Percentiles rank a stretch among this genome's conserved stretches.
phyloP scores from a whole-genome alignment of 2,329 filamentous ascomycete genomes.

The Cladosporium sp. region DNA sequence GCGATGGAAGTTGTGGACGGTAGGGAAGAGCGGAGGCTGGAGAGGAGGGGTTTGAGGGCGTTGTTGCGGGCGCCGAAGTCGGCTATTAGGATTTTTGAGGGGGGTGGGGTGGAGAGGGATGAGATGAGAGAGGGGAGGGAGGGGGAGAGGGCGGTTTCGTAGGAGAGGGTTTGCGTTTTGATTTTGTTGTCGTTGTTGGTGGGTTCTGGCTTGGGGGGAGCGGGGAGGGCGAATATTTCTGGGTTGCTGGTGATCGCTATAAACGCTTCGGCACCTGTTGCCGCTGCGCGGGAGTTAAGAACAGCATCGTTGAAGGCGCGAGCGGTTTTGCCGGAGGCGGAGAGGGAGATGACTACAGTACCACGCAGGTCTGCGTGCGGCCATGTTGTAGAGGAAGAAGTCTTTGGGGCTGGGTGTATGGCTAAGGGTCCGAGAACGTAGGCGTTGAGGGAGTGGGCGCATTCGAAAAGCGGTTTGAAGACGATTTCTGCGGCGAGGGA shows the following conservation, averaged over 20 bases:
- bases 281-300: conserved; percentile 7
- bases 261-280: conserved; percentile 17
- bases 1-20: neutral
- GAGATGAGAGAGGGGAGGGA: conserved; percentile 9
- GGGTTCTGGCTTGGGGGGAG: neutral
- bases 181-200: neutral
- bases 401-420: conserved; percentile 19
- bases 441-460: conserved; percentile 21
- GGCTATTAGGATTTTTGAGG: conserved; percentile 19
- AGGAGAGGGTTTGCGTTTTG: conserved; percentile 3
- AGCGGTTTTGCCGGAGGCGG: conserved; percentile 25
- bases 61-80: conserved; percentile 24
- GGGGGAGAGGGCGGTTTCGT: neutral
- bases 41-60: conserved; percentile 13
- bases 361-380: conserved; percentile 21
- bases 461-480: conserved; percentile 21
- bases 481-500: conserved; percentile 16
- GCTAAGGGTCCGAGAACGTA: conserved; percentile 19
- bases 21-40: neutral
- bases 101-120: neutral
- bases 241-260: conserved; percentile 22
- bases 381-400: neutral
- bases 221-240: neutral
- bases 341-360: conserved; percentile 21
- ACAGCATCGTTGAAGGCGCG: conserved; percentile 22